Evolutionary conservation across 2,329 filamentous ascomycete genomes (phyloP).

Genomic region (Taxawa tesnikishii): DNA sequence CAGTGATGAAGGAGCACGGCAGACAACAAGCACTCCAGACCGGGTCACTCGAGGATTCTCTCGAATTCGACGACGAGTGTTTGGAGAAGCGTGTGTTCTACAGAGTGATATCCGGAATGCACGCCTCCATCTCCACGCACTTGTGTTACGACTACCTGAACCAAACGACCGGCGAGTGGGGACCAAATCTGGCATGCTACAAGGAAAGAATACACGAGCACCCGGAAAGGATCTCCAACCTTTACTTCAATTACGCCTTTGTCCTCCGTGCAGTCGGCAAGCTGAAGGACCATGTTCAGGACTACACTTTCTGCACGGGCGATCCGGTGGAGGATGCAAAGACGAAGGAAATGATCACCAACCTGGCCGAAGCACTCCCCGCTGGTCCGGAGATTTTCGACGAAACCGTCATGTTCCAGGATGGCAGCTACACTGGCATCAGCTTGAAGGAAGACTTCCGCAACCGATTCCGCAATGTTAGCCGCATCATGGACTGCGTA

Average conservation of each 20-base stretch:
- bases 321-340: conserved; percentile 65
- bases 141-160: conserved; percentile 94
- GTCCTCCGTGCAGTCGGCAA: conserved; percentile 85
- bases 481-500: conserved; percentile 94
- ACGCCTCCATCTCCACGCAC: conserved; percentile 92
- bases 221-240: conserved; percentile 86
- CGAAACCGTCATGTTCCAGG: conserved; percentile 81
- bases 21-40: conserved; percentile 42
- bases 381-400: conserved; percentile 71
- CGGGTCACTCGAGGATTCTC: conserved; percentile 41
- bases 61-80: conserved; percentile 82
- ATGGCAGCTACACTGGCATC: conserved; percentile 40
- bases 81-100: conserved; percentile 99
- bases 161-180: conserved; percentile 87
- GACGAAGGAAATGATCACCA: conserved; percentile 73
- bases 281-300: conserved; percentile 65
- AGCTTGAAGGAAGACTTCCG: conserved; percentile 93
- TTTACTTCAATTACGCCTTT: conserved; percentile 99
- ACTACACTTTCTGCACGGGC: conserved; percentile 86
- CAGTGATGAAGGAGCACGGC: conserved; percentile 48
- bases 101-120: conserved; percentile 90
- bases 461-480: conserved; percentile 93
- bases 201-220: conserved; percentile 68
- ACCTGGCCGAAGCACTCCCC: conserved; percentile 58
- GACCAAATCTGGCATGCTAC: conserved; percentile 83